phyloP scores from a whole-genome alignment of 1,284 basidiomycete species.

The Naganishia liquefaciens region DNA sequence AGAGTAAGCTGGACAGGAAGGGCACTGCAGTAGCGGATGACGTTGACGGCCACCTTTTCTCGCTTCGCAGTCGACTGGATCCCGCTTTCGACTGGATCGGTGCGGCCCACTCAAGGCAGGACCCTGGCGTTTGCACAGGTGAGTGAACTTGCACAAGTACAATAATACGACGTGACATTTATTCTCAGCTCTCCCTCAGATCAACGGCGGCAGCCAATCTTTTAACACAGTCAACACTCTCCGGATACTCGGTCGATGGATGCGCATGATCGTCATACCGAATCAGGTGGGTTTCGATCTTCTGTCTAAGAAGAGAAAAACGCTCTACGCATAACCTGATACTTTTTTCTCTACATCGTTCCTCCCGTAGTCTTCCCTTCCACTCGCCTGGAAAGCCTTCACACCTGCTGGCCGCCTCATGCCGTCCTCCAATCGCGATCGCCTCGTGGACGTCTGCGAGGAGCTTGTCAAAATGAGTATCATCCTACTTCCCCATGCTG shows the following conservation, averaged over 20 bases:
- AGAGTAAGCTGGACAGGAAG: too few species aligned
- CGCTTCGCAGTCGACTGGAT: constrained; percentile 55
- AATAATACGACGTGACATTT: too few species aligned
- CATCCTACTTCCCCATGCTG: constrained; percentile 42
- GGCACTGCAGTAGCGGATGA: too few species aligned
- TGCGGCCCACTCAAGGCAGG: constrained; percentile 52
- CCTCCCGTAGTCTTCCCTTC: constrained; percentile 46
- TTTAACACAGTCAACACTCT: constrained; percentile 53
- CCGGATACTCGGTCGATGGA: constrained; percentile 51
- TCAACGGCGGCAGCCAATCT: constrained; percentile 53
- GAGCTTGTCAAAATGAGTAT: constrained; percentile 46
- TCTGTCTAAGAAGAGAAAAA: too few species aligned
- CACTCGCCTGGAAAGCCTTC: constrained; percentile 51
- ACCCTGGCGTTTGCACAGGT: constrained; percentile 44
- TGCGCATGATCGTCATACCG: constrained; percentile 44
- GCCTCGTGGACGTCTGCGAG: constrained; percentile 54
- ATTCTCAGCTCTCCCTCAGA: too few species aligned
- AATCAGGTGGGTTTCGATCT: constrained; percentile 37
- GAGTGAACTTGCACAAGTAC: not conserved
- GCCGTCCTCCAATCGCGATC: constrained; percentile 50
- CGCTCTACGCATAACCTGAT: not conserved
- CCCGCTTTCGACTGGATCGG: constrained; percentile 47
- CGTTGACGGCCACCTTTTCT: too few species aligned
- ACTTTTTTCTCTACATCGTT: not conserved
- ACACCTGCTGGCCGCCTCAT: constrained; percentile 44